Conservation (phyloP, 169 alveolate species). For the Eimeria falciformis region DNA sequence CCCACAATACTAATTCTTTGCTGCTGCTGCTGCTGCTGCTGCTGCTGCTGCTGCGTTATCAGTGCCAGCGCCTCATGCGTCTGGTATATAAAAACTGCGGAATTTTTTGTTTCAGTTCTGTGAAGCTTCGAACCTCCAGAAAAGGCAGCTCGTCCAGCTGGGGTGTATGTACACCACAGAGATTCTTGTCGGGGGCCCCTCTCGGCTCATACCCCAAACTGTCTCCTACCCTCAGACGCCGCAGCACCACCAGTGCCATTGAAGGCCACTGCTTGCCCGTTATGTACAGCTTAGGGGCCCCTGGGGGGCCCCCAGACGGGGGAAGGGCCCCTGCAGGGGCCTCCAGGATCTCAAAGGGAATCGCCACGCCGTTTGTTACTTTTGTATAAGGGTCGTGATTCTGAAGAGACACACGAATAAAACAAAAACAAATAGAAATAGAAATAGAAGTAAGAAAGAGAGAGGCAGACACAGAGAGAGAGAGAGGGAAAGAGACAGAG, state of each 20-base stretch:
- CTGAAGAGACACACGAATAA: not conserved
- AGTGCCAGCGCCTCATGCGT: slow-evolving; percentile 3
- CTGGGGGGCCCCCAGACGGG: not conserved
- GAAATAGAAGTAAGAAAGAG: not conserved
- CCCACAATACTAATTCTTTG: too few species aligned
- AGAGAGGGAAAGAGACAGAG: too few species aligned
- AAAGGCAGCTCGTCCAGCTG: not conserved
- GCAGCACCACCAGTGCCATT: not conserved
- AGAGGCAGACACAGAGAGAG: not conserved
- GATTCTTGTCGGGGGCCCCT: not conserved
- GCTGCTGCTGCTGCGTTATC: not conserved
- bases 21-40: not conserved
- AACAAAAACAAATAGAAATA: not conserved
- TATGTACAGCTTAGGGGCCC: not conserved
- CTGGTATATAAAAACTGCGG: not conserved
- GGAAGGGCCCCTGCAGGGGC: not conserved
- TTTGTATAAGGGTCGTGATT: not conserved
- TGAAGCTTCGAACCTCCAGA: not conserved
- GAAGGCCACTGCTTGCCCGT: slow-evolving; percentile 15
- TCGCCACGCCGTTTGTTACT: slow-evolving; percentile 9
- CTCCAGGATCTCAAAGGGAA: not conserved
- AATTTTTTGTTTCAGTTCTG: not conserved
- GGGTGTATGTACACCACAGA: not conserved
- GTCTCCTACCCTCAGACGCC: not conserved
- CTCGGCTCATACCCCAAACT: not conserved